Evolutionary conservation across 106 monocot species (phyloP).

Genomic region (Platanthera zijinensis): DNA sequence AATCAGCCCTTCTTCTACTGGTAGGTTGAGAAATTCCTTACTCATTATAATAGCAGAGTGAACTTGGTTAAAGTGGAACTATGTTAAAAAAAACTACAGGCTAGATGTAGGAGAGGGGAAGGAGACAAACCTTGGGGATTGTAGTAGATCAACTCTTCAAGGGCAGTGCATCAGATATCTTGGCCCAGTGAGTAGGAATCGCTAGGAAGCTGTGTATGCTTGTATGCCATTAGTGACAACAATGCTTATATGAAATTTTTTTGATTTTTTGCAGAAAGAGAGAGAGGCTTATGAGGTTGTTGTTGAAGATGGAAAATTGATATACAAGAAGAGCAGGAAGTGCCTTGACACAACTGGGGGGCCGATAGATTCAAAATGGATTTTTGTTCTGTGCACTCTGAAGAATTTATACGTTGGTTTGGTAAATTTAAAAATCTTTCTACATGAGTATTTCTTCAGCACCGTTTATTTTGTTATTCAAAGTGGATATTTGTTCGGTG

Average conservation of each 20-base stretch:
- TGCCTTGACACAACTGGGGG: constrained; percentile 47
- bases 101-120: constrained; percentile 62
- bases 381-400: constrained; percentile 82
- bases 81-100: constrained; percentile 17
- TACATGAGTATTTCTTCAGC: background rate
- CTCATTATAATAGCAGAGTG: background rate
- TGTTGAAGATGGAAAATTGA: constrained; percentile 51
- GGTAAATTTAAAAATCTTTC: constrained; percentile 25
- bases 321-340: constrained; percentile 40
- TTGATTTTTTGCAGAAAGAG: constrained; percentile 8
- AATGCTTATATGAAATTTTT: background rate
- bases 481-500: constrained; percentile 91
- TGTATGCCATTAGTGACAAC: background rate
- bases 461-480: background rate
- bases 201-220: background rate
- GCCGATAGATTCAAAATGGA: constrained; percentile 51
- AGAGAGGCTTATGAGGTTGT: constrained; percentile 51
- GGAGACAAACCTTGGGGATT: constrained; percentile 52
- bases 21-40: constrained; percentile 18
- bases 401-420: constrained; percentile 74
- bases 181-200: constrained; percentile 37
- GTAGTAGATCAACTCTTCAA: constrained; percentile 45
- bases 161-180: constrained; percentile 60
- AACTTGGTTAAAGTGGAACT: background rate
- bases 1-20: constrained; percentile 67